These are phyloP conservation scores for Trichoderma sp. DNA, from an alignment of 2,329 filamentous ascomycete genomes.

Conservation along the genomic window DNA sequence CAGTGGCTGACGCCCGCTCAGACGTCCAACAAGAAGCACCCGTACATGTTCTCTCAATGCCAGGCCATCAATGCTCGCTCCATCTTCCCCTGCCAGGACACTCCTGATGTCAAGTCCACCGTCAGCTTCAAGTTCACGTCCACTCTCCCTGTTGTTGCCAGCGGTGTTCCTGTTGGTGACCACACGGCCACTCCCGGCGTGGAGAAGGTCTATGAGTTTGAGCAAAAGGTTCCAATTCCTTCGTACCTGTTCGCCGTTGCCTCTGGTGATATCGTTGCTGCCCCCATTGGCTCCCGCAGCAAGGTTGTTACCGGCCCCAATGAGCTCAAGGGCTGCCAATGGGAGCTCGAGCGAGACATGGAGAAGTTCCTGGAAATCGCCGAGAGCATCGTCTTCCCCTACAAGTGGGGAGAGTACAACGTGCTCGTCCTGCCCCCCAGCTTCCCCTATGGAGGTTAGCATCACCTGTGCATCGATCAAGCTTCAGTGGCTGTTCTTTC, in stretches of 20 bases:
- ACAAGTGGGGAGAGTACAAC: slow-evolving; percentile 94
- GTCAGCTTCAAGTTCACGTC: slow-evolving; percentile 87
- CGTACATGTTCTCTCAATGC: slow-evolving; percentile 97
- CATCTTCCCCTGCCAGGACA: slow-evolving; percentile 95
- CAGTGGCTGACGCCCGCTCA: slow-evolving; percentile 95
- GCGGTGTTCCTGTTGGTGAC: slow-evolving; percentile 63
- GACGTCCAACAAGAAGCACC: slow-evolving; percentile 92
- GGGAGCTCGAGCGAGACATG: slow-evolving; percentile 88
- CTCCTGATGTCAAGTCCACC: slow-evolving; percentile 95
- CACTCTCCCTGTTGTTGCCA: slow-evolving; percentile 85
- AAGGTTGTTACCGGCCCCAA: slow-evolving; percentile 85
- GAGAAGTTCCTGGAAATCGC: slow-evolving; percentile 88
- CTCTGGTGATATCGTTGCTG: slow-evolving; percentile 77
- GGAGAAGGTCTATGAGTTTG: slow-evolving; percentile 74
- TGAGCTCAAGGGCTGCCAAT: slow-evolving; percentile 77
- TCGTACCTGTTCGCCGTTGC: slow-evolving; percentile 94
- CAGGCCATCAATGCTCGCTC: slow-evolving; percentile 94
- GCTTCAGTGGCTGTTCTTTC: background rate
- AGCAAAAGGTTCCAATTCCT: slow-evolving; percentile 89
- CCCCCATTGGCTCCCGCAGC: slow-evolving; percentile 82
- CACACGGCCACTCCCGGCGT: slow-evolving; percentile 45
- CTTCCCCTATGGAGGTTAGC: slow-evolving; percentile 78
- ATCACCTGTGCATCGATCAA: background rate
- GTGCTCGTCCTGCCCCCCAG: slow-evolving; percentile 85
- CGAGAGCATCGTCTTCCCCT: slow-evolving; percentile 78